Evolutionary conservation across 139 green algal genomes (phyloP).

Genomic region (Coelastrella sp.): DNA sequence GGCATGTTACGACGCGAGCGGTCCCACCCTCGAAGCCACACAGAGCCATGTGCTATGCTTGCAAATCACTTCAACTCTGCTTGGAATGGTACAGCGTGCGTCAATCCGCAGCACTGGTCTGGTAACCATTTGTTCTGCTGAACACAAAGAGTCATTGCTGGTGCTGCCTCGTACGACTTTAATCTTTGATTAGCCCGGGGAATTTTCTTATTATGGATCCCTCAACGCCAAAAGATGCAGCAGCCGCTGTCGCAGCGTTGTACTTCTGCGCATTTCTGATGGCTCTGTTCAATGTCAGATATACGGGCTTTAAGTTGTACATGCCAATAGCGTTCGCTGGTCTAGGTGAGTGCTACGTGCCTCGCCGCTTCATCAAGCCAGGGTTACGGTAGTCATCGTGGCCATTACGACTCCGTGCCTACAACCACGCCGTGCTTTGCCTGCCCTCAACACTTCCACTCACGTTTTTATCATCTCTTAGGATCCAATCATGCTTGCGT

Average conservation of each 20-base stretch:
- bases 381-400: background rate
- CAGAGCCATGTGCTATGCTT: too few species aligned
- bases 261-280: background rate
- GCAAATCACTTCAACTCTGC: too few species aligned
- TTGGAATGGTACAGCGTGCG: too few species aligned
- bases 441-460: background rate
- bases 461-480: background rate
- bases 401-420: background rate
- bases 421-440: background rate
- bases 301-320: conserved; percentile 26
- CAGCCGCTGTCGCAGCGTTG: conserved; percentile 23
- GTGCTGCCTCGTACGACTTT: background rate
- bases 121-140: too few species aligned
- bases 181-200: background rate
- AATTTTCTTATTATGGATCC: background rate
- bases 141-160: background rate
- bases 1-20: too few species aligned
- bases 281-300: background rate
- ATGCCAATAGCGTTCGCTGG: background rate
- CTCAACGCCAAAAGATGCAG: background rate
- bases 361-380: background rate
- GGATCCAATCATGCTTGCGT: background rate
- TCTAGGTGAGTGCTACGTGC: background rate
- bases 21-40: too few species aligned
- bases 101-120: too few species aligned